Base-by-base conservation (phyloP, 352 stramenopile species). In the Pythium angustatum region DNA sequence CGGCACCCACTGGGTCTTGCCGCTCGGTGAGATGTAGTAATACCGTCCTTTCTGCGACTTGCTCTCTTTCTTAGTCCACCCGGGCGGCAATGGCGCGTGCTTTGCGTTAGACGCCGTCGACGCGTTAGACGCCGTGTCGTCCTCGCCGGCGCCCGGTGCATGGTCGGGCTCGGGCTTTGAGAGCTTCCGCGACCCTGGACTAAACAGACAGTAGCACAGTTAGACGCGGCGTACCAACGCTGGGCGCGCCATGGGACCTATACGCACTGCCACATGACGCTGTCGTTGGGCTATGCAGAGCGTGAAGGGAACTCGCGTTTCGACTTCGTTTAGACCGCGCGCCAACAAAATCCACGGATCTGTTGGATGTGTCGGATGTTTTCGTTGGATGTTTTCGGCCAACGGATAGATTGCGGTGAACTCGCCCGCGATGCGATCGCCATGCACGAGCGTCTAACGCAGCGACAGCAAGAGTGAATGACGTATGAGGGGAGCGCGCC, bases 21-120 rank as follows among this genome's bases (percentile, higher is more conserved):
- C 86, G 11, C 73, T 69, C 14, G 86, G 86, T 1, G 80, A 90
- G 48, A 95, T 91, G 69, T 90, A 95, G 64, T 95, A 95, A 61
- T 90, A 95, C 2, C 81, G 73, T 15, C 86, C 86, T 63, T 91
- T 90, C 66, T 93, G 86, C 15, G 84, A 89, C 70, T 93, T 95
- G 71, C 83, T 93, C 67, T 95, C 86, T 52, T 91, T 92, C 50
- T 73, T 67, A 24, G 78, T 91, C 86, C 85, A 95, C n/a, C 85
- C 85, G 0, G 85, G 72, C 9, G 85, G 85, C 55, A 94, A n/a
- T n/a, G n/a, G n/a, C n/a, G n/a, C n/a, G n/a, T n/a, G 50, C 31
- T 77, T 77, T 26, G 48, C 51, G 10, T 56, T 56, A 19, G 49
- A 56, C 17, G 49, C 49, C 14, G 49, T 56, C 17, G 49, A 56